Conservation (phyloP, 352 stramenopile species). For the Phytopythium montanum region DNA sequence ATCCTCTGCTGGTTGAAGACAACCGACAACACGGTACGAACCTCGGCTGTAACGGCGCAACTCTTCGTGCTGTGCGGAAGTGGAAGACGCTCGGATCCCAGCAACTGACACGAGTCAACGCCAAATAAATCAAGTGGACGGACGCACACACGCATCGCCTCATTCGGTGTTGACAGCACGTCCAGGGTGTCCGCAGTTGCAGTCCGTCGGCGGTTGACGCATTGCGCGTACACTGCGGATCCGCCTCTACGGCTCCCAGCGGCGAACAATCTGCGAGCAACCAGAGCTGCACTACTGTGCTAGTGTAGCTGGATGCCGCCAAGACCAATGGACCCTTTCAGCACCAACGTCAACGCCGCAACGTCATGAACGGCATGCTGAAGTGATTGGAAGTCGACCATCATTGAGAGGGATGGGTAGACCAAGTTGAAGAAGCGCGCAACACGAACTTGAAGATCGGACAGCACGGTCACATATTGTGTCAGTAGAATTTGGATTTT, state of each 20-base stretch:
- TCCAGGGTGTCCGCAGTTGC: not conserved
- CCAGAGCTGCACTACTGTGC: too few relatives aligned
- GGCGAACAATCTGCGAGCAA: too few relatives aligned
- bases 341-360: too few relatives aligned
- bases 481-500: not conserved
- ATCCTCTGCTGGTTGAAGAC: not conserved
- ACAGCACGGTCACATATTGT: not conserved
- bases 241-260: too few relatives aligned
- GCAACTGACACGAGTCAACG: not conserved
- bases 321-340: not conserved
- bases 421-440: not conserved
- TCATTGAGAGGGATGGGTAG: not conserved
- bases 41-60: not conserved
- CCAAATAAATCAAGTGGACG: slow-evolving; percentile 2
- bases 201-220: too few relatives aligned
- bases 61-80: not conserved
- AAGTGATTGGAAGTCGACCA: not conserved
- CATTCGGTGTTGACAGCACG: not conserved
- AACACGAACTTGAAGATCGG: not conserved
- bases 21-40: not conserved
- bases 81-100: not conserved
- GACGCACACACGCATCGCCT: too few relatives aligned
- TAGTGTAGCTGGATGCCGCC: not conserved
- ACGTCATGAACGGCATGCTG: too few relatives aligned
- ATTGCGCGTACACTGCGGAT: too few relatives aligned